Conservation (phyloP, 2,329 filamentous ascomycete species). For the Fusarium sp. region DNA sequence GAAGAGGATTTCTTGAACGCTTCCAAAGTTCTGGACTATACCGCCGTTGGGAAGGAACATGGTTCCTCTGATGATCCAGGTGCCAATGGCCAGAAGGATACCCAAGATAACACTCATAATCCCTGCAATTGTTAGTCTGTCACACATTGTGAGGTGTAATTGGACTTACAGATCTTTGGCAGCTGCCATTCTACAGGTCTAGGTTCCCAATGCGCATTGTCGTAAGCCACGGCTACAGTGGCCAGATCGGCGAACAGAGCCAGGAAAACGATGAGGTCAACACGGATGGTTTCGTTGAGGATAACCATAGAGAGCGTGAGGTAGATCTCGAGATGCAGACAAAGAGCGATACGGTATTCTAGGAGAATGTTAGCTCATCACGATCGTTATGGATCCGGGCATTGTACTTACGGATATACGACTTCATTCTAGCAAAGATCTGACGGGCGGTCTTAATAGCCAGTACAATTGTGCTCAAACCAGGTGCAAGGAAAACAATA, state of each 20-base stretch:
- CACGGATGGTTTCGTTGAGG: constrained; percentile 32
- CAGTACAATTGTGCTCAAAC: not conserved
- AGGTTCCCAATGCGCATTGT: constrained; percentile 32
- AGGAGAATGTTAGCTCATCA: rapidly evolving
- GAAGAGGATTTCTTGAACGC: constrained; percentile 22
- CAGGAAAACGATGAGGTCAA: constrained; percentile 13
- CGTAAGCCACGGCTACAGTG: constrained; percentile 30
- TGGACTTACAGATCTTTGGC: constrained; percentile 20
- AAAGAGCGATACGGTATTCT: constrained; percentile 31
- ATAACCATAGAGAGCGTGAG: constrained; percentile 26
- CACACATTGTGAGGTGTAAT: no score
- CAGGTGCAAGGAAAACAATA: constrained; percentile 17
- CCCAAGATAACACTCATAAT: constrained; percentile 27
- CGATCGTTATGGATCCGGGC: rapidly evolving
- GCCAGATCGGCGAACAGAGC: constrained; percentile 20
- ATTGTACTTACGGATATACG: constrained; percentile 14
- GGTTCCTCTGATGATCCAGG: constrained; percentile 3
- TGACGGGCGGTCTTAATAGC: constrained; percentile 16
- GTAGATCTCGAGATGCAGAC: constrained; percentile 25
- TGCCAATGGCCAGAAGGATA: not conserved
- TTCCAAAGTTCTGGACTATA: constrained; percentile 19
- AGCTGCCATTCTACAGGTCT: constrained; percentile 29
- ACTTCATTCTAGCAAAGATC: constrained; percentile 36
- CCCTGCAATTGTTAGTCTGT: not conserved
- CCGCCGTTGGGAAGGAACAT: constrained; percentile 15